Base-by-base conservation (phyloP, 2,329 filamentous ascomycete genomes). In the Fusarium denticulatum region DNA sequence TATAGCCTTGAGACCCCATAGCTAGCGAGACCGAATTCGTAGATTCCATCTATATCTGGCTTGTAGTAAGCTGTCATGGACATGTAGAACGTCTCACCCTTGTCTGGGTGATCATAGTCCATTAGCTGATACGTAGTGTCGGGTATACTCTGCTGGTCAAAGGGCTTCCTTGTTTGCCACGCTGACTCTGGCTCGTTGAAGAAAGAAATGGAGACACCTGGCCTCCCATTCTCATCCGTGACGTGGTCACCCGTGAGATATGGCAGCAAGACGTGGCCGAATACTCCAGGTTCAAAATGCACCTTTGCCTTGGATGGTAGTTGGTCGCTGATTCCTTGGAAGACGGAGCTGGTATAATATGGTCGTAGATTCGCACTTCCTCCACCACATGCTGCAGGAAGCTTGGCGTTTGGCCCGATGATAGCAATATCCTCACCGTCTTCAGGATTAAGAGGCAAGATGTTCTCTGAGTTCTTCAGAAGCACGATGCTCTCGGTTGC, bases 401-500 rank as follows among this genome's bases (percentile, higher is more conserved):
- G 80, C 56, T 85, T 86, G 16, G 87, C 82, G 64, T 89, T 89
- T 12, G 87, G 87, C 7, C 87, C 88, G 64, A 90, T 88, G 24
- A 89, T 83, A 16, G 87, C 84, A 20, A 88, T 80, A 9, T 85
- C 82, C 64, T 85, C 82, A 58, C 43, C 55, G 4, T 70, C 28
- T n/a, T 45, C 6, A 22, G 49, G 10, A 8, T 22, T 20, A 15
- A 89, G 78, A 0, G 91, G 91, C 1, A 93, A 82, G 4, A 89
- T 79, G 22, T 83, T 82, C 10, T 84, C 84, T 30, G 90, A 86
- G 71, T 93, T 93, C 81, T 92, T 92, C 50, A 93, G 82, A 24
- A 93, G 84, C 1, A 92, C 90, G 15, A 92, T 87, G 3, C 88
- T 89, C 52, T 72, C 66, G 0, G 49, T 39, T 6, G 68, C 66